A percentile compares a stretch with the other conserved stretches of the same genome.
Evolutionary conservation across 192 early-diverging fungal genomes (phyloP).

Genomic region (Dimargaris xerosporica): DNA sequence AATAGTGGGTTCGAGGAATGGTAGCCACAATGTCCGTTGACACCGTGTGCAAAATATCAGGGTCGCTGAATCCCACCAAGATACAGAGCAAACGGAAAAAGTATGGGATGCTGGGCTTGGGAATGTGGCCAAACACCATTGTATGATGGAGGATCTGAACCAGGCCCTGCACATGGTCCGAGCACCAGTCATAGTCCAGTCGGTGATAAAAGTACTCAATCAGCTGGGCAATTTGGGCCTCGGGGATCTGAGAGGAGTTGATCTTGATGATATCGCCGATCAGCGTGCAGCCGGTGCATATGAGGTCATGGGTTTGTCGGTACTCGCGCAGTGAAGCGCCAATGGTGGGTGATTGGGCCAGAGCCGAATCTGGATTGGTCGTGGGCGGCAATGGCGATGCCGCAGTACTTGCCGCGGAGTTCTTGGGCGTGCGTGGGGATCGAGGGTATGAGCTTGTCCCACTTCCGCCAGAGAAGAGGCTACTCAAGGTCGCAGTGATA

Average conservation of each 20-base stretch:
- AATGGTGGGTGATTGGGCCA: background rate
- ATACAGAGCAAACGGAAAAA: conserved; percentile 9
- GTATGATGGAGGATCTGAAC: background rate
- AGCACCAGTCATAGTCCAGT: background rate
- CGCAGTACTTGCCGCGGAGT: background rate
- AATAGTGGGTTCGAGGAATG: background rate
- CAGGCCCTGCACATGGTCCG: background rate
- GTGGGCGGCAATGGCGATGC: background rate
- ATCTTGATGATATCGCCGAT: background rate
- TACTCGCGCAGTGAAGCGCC: background rate
- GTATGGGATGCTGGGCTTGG: background rate
- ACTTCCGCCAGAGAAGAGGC: conserved; percentile 5
- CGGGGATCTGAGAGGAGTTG: background rate
- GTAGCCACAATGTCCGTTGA: background rate
- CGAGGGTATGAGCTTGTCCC: background rate
- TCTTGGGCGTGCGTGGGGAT: background rate
- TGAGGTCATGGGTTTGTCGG: background rate
- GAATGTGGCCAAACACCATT: conserved; percentile 5
- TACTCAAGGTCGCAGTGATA: conserved; percentile 5
- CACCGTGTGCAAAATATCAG: background rate
- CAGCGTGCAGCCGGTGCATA: background rate
- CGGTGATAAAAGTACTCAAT: conserved; percentile 7
- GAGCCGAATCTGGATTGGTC: background rate
- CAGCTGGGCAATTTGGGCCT: conserved; percentile 1
- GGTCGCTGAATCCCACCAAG: background rate